Evolutionary conservation across 2,329 filamentous ascomycete species (phyloP).

Genomic region (Fusarium ambrosium): DNA sequence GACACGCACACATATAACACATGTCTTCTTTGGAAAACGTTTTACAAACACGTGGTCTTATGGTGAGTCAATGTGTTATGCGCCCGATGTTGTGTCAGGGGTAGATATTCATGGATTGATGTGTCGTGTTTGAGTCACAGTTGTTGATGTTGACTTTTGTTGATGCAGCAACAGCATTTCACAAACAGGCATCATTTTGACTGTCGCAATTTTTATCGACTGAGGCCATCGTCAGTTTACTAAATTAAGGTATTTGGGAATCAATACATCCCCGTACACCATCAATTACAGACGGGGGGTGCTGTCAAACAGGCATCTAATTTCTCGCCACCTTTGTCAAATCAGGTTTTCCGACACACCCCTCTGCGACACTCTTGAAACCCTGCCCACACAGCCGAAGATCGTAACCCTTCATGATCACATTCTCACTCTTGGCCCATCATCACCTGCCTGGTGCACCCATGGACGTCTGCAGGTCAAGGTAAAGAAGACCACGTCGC

Average conservation of each 20-base stretch:
- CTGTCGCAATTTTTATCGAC: neutral
- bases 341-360: neutral
- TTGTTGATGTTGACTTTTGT: neutral
- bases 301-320: neutral
- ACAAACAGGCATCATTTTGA: neutral
- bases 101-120: neutral
- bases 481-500: neutral
- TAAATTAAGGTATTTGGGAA: neutral
- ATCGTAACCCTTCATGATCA: conserved; percentile 31
- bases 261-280: neutral
- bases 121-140: neutral
- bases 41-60: conserved; percentile 32
- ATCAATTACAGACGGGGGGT: neutral
- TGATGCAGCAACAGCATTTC: neutral
- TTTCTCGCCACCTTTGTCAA: neutral
- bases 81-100: conserved; percentile 2
- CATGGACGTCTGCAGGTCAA: conserved; percentile 44
- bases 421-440: conserved; percentile 28
- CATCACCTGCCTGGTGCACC: conserved; percentile 37
- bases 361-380: conserved; percentile 9
- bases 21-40: conserved; percentile 8
- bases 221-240: neutral
- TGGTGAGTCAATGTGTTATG: neutral
- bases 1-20: conserved; percentile 3
- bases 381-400: conserved; percentile 28